A percentile compares a stretch with the other conserved stretches of the same genome.
Conservation (phyloP, 768 basidiomycete species). For the Hygrophoropsis aurantiaca region DNA sequence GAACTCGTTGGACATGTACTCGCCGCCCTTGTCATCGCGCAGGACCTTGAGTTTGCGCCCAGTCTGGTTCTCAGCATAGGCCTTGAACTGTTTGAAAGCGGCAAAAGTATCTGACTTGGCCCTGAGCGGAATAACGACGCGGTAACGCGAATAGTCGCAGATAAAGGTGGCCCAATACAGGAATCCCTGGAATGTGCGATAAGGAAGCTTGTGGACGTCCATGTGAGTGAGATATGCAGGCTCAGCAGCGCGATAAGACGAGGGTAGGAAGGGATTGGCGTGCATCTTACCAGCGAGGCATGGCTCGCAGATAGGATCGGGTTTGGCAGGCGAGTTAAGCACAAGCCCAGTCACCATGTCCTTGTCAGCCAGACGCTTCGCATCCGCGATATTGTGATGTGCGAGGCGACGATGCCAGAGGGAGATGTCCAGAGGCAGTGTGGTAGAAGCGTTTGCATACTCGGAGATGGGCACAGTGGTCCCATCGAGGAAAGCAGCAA, state of each 20-base stretch:
- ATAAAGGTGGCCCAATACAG: too few relatives aligned
- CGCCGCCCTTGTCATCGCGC: too few relatives aligned
- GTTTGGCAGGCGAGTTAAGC: slow-evolving; percentile 4
- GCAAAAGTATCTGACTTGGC: slow-evolving; percentile 22
- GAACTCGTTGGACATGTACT: too few relatives aligned
- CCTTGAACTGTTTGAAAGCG: too few relatives aligned
- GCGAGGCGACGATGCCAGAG: slow-evolving; percentile 26
- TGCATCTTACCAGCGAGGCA: slow-evolving; percentile 21
- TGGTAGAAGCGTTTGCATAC: slow-evolving; percentile 6
- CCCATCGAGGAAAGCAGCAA: slow-evolving; percentile 19
- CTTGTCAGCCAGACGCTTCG: slow-evolving; percentile 5
- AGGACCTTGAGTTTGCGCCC: too few relatives aligned
- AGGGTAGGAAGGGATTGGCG: slow-evolving; percentile 16
- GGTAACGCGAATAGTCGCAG: too few relatives aligned
- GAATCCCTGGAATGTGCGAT: slow-evolving; percentile 8
- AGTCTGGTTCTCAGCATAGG: too few relatives aligned
- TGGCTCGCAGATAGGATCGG: slow-evolving; percentile 18
- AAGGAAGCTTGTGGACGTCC: slow-evolving; percentile 16
- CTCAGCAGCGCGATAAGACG: slow-evolving; percentile 6
- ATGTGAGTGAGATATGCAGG: slow-evolving; percentile 21
- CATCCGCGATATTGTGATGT: slow-evolving; percentile 11
- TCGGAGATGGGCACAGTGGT: slow-evolving; percentile 4
- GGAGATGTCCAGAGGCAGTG: slow-evolving; percentile 6
- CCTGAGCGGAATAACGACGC: slow-evolving; percentile 13
- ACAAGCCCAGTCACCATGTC: slow-evolving; percentile 14